These are phyloP conservation scores for Kitagawia praeruptora DNA, from an alignment of 129 eudicot species.

Conservation along the genomic window DNA sequence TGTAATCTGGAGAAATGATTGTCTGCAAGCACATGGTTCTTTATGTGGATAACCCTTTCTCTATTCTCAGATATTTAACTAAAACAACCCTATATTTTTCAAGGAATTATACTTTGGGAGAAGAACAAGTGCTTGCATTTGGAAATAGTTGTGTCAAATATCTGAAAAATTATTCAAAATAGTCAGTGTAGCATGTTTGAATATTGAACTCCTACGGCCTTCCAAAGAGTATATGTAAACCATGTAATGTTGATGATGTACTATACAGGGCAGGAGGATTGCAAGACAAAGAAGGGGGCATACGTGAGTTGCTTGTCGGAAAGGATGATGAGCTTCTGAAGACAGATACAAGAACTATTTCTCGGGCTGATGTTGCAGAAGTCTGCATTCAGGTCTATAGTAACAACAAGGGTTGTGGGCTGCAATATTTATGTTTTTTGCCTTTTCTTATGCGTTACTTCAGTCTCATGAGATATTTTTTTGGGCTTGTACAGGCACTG, in stretches of 20 bases:
- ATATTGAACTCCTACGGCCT: background rate
- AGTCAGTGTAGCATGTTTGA: background rate
- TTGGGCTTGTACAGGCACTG: slow-evolving; percentile 47
- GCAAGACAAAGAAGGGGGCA: slow-evolving; percentile 97
- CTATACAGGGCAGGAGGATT: slow-evolving; percentile 82
- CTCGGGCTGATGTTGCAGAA: slow-evolving; percentile 97
- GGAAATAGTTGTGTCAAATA: background rate
- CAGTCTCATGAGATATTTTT: background rate
- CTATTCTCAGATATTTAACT: background rate
- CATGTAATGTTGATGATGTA: background rate
- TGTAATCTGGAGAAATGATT: background rate
- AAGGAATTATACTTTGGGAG: background rate
- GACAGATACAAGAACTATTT: slow-evolving; percentile 62
- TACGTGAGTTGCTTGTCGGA: slow-evolving; percentile 78
- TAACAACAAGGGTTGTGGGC: background rate
- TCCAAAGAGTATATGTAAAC: background rate
- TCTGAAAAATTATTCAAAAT: background rate
- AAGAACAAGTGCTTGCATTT: background rate
- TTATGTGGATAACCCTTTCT: background rate
- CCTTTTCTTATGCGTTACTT: background rate
- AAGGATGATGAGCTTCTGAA: slow-evolving; percentile 90
- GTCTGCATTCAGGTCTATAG: slow-evolving; percentile 62
- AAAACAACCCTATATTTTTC: background rate
- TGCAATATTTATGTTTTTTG: background rate
- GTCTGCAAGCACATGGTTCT: background rate